Conservation (phyloP, 257 asterid species). For the Mentha longifolia region DNA sequence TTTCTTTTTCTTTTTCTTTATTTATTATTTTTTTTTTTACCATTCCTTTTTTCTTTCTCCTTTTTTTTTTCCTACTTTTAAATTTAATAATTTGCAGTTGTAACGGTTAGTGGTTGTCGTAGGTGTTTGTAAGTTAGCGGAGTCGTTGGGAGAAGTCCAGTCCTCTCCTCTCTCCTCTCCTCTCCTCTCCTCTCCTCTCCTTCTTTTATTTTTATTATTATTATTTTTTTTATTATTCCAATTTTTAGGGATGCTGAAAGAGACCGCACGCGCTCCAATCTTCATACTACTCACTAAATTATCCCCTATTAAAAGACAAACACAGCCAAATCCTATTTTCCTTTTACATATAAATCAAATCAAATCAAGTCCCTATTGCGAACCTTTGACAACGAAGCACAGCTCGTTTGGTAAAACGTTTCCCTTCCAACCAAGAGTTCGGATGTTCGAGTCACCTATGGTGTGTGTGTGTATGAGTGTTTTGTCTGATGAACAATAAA, state of each 20-base stretch:
- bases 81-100: not conserved
- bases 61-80: not conserved
- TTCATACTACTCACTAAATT: not conserved
- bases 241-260: not conserved
- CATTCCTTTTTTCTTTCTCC: not conserved
- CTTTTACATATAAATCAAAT: no score
- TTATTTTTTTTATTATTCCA: not conserved
- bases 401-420: no score
- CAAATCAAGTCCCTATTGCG: no score
- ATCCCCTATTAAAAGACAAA: not conserved
- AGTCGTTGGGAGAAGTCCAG: conserved; percentile 25
- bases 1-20: not conserved
- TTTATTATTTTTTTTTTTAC: no score
- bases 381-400: no score
- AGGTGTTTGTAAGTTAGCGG: not conserved
- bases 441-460: no score
- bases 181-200: no score
- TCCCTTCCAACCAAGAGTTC: no score
- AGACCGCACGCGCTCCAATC: conserved; percentile 10
- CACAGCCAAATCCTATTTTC: no score
- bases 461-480: no score
- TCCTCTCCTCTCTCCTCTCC: no score
- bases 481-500: no score
- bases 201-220: not conserved
- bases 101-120: conserved; percentile 8